These are phyloP conservation scores for Gillenia trifoliata DNA, from an alignment of 306 rosid genomes.

Conservation along the genomic window DNA sequence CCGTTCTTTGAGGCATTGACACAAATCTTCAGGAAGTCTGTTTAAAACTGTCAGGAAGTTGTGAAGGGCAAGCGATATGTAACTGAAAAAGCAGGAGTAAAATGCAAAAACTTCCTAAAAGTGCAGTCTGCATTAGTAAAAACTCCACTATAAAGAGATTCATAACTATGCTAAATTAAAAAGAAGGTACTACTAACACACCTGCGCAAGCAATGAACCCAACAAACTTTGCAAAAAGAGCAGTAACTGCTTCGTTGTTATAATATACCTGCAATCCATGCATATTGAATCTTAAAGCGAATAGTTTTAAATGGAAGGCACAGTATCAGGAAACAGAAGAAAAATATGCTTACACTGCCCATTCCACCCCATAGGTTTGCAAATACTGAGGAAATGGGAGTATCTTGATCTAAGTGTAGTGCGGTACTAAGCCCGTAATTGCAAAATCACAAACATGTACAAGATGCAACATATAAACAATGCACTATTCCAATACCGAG, in stretches of 20 bases:
- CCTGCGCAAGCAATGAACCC: constrained; percentile 91
- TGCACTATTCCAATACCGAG: constrained; percentile 57
- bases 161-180: constrained; percentile 4
- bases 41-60: not conserved
- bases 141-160: constrained; percentile 6
- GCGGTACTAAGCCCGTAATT: constrained; percentile 68
- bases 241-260: constrained; percentile 72
- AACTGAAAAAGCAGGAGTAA: not conserved
- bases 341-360: constrained; percentile 72
- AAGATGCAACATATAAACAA: constrained; percentile 51
- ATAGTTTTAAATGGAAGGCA: not conserved
- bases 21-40: not conserved
- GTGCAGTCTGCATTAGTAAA: not conserved
- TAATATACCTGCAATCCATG: constrained; percentile 50
- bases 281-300: constrained; percentile 14
- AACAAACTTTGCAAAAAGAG: constrained; percentile 73
- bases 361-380: constrained; percentile 50
- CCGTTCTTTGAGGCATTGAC: not conserved
- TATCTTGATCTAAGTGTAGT: constrained; percentile 56
- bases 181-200: constrained; percentile 16
- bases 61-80: not conserved
- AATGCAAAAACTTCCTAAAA: not conserved
- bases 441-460: constrained; percentile 66
- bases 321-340: not conserved
- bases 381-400: constrained; percentile 65